These are phyloP conservation scores for Phylloboletellus chloephorus DNA, from an alignment of 1,284 basidiomycete species.

Conservation along the genomic window DNA sequence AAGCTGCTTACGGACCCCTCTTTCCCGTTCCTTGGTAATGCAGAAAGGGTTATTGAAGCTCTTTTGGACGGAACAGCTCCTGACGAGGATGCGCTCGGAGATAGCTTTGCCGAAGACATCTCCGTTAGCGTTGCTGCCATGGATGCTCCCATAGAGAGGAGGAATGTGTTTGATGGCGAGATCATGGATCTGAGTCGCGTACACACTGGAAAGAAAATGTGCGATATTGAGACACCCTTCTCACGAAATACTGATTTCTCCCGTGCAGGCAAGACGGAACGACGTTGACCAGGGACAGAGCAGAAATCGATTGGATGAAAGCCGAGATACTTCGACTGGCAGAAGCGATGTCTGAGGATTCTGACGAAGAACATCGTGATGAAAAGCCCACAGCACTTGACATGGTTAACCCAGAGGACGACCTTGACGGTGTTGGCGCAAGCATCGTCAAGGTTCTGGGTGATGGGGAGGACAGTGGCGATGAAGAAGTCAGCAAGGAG, in stretches of 20 bases:
- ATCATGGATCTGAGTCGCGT: constrained; percentile 58
- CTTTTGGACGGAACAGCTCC: constrained; percentile 69
- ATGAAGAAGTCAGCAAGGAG: constrained; percentile 35
- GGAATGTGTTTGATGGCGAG: constrained; percentile 71
- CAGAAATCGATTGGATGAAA: constrained; percentile 71
- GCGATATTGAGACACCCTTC: constrained; percentile 13
- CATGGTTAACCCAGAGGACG: constrained; percentile 47
- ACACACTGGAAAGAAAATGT: constrained; percentile 68
- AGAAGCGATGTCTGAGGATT: constrained; percentile 61
- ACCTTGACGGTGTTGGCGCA: constrained; percentile 39
- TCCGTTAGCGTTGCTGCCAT: neutral
- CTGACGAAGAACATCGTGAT: constrained; percentile 53
- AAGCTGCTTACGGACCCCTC: constrained; percentile 47
- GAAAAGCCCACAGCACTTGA: constrained; percentile 18
- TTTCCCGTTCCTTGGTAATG: constrained; percentile 44
- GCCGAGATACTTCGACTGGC: constrained; percentile 73
- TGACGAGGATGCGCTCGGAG: constrained; percentile 34
- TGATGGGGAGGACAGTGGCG: constrained; percentile 56
- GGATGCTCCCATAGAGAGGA: constrained; percentile 37
- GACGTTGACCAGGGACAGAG: constrained; percentile 48
- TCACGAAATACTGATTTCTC: constrained; percentile 11
- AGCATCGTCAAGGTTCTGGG: constrained; percentile 42
- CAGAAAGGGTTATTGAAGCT: constrained; percentile 59
- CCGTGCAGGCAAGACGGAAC: constrained; percentile 40
- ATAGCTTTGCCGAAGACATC: neutral